Conservation (phyloP, 495 filamentous ascomycete species). For the Rhypophila decipiens region DNA sequence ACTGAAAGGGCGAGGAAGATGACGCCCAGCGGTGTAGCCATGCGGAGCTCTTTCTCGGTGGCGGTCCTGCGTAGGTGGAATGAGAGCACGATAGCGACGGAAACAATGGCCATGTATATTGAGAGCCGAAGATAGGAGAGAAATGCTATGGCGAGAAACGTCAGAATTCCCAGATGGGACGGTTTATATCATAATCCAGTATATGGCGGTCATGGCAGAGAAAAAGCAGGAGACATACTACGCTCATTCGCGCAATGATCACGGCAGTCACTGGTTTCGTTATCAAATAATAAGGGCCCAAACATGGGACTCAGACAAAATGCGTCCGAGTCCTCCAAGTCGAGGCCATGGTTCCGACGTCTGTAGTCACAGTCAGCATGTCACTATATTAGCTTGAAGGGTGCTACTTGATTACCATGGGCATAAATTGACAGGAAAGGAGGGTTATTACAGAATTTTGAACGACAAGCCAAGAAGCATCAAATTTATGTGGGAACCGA, state of each 20-base stretch:
- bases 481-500: neutral
- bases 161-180: too few species aligned
- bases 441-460: too few species aligned
- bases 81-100: slow-evolving; percentile 82
- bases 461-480: too few species aligned
- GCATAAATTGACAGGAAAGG: too few species aligned
- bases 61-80: slow-evolving; percentile 82
- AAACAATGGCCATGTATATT: slow-evolving; percentile 85
- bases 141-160: slow-evolving; percentile 47
- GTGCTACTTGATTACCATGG: too few species aligned
- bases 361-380: neutral
- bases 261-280: slow-evolving; percentile 78
- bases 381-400: too few species aligned
- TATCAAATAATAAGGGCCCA: slow-evolving; percentile 81
- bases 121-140: slow-evolving; percentile 90
- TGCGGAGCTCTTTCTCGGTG: slow-evolving; percentile 58
- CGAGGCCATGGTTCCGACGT: neutral
- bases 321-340: neutral
- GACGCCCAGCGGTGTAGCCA: slow-evolving; percentile 78
- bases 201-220: too few species aligned
- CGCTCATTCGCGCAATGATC: slow-evolving; percentile 75
- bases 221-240: slow-evolving; percentile 56
- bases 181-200: too few species aligned
- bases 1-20: slow-evolving; percentile 83
- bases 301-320: slow-evolving; percentile 68